These are phyloP conservation scores for Pseudonectria foliicola DNA, from an alignment of 2,329 filamentous ascomycete genomes.

Conservation along the genomic window DNA sequence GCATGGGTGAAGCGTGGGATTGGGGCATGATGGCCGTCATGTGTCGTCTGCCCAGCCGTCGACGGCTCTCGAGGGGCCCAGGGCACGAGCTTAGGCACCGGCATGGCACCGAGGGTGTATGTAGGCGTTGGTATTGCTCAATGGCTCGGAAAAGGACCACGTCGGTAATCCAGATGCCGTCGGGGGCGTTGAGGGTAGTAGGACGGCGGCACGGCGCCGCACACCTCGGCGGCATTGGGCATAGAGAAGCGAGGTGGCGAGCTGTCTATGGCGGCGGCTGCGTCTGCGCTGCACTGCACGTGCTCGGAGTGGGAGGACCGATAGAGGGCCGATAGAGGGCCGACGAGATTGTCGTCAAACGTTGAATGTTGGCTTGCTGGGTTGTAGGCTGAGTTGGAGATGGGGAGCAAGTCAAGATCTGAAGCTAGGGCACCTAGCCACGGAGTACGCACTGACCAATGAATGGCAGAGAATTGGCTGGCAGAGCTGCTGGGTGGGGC, in stretches of 20 bases:
- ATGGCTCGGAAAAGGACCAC: slow-evolving; percentile 25
- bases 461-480: no score
- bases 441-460: no score
- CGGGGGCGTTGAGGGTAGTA: slow-evolving; percentile 11
- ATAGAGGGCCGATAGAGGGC: no score
- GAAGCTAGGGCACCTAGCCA: no score
- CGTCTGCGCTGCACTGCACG: slow-evolving; percentile 6
- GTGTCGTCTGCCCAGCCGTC: slow-evolving; percentile 44
- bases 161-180: slow-evolving; percentile 27
- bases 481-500: no score
- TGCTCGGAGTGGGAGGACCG: not conserved
- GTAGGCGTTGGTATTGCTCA: slow-evolving; percentile 22
- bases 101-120: slow-evolving; percentile 5
- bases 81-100: slow-evolving; percentile 37
- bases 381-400: no score
- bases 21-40: slow-evolving; percentile 44
- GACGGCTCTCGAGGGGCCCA: slow-evolving; percentile 49
- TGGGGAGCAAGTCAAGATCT: no score
- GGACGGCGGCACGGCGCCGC: slow-evolving; percentile 20
- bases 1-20: slow-evolving; percentile 28
- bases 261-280: not conserved
- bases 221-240: slow-evolving; percentile 26
- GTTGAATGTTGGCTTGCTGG: no score
- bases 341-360: no score
- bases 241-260: slow-evolving; percentile 1